Evolutionary conservation across 306 rosid species (phyloP).

Genomic region (Acmispon strigosus): DNA sequence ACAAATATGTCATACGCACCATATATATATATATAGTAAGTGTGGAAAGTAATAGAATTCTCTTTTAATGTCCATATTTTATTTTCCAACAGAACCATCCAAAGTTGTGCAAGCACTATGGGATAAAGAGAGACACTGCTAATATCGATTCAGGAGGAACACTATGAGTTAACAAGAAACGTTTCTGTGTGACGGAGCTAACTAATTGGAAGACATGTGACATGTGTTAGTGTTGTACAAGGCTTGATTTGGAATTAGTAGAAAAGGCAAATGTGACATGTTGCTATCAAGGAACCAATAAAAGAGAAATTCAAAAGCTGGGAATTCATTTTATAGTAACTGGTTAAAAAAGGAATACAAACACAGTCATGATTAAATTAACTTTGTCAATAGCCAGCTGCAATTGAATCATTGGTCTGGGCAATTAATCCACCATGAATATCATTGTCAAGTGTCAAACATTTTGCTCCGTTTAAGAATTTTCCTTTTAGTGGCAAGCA

Average conservation of each 20-base stretch:
- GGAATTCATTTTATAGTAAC: not conserved
- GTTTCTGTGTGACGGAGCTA: not conserved
- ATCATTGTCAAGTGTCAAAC: conserved; percentile 16
- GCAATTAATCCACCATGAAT: not conserved
- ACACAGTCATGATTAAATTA: not conserved
- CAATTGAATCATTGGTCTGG: conserved; percentile 9
- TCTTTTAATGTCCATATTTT: too few species aligned
- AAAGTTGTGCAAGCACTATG: too few species aligned
- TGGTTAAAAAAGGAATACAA: not conserved
- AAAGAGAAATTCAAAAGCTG: not conserved
- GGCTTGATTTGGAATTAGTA: not conserved
- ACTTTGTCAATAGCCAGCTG: conserved; percentile 12
- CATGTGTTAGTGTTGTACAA: not conserved
- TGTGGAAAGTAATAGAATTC: too few species aligned
- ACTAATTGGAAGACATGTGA: not conserved
- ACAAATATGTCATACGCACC: too few species aligned
- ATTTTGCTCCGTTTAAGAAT: conserved; percentile 1
- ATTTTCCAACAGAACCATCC: too few species aligned
- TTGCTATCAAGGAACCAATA: not conserved
- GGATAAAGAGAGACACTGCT: too few species aligned
- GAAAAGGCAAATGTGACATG: not conserved
- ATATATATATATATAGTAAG: too few species aligned
- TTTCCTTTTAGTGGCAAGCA: conserved; percentile 21
- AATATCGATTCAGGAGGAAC: too few species aligned
- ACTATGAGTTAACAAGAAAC: not conserved